Percentiles rank a stretch among this genome's conserved stretches.
Conservation (phyloP, 2,329 filamentous ascomycete species). For the Lecanosticta acicola region DNA sequence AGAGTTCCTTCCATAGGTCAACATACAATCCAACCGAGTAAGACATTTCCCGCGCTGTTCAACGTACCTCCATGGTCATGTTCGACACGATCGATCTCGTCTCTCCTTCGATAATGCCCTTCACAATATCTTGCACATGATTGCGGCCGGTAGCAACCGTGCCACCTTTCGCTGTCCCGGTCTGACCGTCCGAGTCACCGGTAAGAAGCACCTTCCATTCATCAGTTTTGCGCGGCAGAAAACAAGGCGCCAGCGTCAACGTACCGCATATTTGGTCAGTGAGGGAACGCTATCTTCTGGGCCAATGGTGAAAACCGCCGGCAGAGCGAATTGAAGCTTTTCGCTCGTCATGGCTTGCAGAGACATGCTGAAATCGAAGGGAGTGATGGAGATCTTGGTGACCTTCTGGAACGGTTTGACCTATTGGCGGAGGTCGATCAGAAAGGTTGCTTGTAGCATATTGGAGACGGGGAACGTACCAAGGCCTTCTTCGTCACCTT, state of each 20-base stretch:
- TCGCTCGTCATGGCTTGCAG: constrained; percentile 85
- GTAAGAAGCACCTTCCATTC: constrained; percentile 54
- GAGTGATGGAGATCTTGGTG: constrained; percentile 32
- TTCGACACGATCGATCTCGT: constrained; percentile 74
- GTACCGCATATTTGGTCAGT: constrained; percentile 76
- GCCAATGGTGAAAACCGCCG: constrained; percentile 80
- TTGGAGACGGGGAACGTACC: constrained; percentile 36
- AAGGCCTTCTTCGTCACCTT: constrained; percentile 73
- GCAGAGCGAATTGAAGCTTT: constrained; percentile 76
- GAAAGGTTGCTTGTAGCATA: not conserved
- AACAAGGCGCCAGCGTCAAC: constrained; percentile 36
- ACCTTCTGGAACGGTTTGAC: constrained; percentile 1
- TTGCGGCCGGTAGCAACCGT: constrained; percentile 45
- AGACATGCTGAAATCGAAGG: constrained; percentile 76
- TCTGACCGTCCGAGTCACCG: constrained; percentile 49
- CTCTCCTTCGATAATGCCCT: constrained; percentile 85
- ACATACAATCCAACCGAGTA: too few relatives aligned
- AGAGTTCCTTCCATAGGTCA: constrained; percentile 54
- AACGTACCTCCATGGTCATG: constrained; percentile 71
- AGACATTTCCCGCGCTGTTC: too few relatives aligned
- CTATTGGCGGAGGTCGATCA: not conserved
- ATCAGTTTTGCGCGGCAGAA: not conserved
- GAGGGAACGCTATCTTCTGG: constrained; percentile 66
- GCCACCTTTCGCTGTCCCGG: constrained; percentile 28
- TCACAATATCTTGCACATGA: constrained; percentile 79